A percentile compares a stretch with the other conserved stretches of the same genome.
These are phyloP conservation scores for Cucumis sativus DNA, from an alignment of 306 rosid species.

Conservation along the genomic window Cucumber_9930_V3 NC_026659.2:29687501-29688000, in stretches of 20 bases:
- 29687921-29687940: not conserved
- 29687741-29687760: not conserved
- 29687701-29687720: slow-evolving; percentile 73
- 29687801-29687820: not conserved
- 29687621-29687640: not conserved
- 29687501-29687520: slow-evolving; percentile 95
- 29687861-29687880: not conserved
- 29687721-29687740: slow-evolving; percentile 42
- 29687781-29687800: not conserved
- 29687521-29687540: slow-evolving; percentile 77
- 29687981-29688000: not conserved
- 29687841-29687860: not conserved
- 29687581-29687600: not conserved
- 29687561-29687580: not conserved
- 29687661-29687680: slow-evolving; percentile 62
- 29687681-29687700: slow-evolving; percentile 73
- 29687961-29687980: not conserved
- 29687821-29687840: not conserved
- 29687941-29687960: not conserved
- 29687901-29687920: not conserved
- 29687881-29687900: not conserved
- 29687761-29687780: not conserved
- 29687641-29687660: not conserved
- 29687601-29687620: not conserved
- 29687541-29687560: slow-evolving; percentile 77